Conservation (phyloP, 1,139 yeast genomes). For the Candida sp. region DNA sequence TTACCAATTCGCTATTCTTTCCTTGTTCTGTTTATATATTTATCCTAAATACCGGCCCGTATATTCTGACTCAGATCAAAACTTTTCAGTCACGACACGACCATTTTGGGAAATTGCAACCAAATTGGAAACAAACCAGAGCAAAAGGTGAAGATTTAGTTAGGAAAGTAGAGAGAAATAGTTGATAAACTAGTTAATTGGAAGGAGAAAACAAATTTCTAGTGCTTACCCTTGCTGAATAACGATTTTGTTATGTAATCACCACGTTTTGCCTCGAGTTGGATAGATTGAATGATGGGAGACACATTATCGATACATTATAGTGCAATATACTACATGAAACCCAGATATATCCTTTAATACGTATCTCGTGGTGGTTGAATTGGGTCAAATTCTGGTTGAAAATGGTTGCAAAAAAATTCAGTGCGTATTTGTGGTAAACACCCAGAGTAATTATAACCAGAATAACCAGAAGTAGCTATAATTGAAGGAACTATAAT, state of each 20-base stretch:
- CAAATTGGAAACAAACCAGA: not conserved
- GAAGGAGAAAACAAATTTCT: too few species aligned
- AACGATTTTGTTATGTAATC: too few species aligned
- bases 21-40: not conserved
- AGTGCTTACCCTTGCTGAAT: too few species aligned
- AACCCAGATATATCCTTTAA: too few species aligned
- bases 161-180: too few species aligned
- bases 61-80: not conserved
- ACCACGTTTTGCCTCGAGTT: too few species aligned
- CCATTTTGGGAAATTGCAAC: not conserved
- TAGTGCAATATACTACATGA: too few species aligned
- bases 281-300: too few species aligned
- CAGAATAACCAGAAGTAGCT: not conserved
- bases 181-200: too few species aligned
- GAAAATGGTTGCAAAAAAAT: not conserved
- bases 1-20: not conserved
- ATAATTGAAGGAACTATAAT: not conserved
- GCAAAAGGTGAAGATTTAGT: too few species aligned
- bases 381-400: not conserved
- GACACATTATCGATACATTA: too few species aligned
- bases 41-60: not conserved
- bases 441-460: not conserved
- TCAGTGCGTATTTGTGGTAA: not conserved
- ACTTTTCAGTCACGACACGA: conserved; percentile 2
- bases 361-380: too few species aligned